Percentiles rank a stretch among this genome's conserved stretches.
These are phyloP conservation scores for Emydomyces testavorans DNA, from an alignment of 2,329 filamentous ascomycete genomes.

Conservation along the genomic window DNA sequence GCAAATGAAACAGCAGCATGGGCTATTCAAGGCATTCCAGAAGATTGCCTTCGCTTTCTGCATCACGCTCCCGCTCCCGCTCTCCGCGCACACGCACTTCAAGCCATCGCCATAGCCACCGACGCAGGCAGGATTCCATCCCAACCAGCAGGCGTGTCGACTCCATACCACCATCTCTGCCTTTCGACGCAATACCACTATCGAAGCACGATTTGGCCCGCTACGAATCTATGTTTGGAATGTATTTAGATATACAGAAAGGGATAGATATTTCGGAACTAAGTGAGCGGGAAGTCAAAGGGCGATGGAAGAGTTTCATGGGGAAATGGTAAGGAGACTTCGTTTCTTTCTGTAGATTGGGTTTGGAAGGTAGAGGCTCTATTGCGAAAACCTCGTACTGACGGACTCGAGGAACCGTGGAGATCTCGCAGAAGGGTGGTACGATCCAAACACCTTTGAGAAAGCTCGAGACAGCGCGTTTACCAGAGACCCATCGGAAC, in stretches of 20 bases:
- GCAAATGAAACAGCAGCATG: background rate
- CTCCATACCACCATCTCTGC: conserved; percentile 39
- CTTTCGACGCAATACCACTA: conserved; percentile 54
- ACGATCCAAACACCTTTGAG: conserved; percentile 63
- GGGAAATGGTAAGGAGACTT: conserved; percentile 60
- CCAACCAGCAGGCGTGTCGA: conserved; percentile 9
- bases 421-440: conserved; percentile 84
- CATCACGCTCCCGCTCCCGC: conserved; percentile 13
- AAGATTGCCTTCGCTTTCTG: background rate
- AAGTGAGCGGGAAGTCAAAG: conserved; percentile 61
- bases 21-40: background rate
- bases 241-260: conserved; percentile 85
- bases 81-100: conserved; percentile 22
- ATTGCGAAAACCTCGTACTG: conserved; percentile 26
- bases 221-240: conserved; percentile 63
- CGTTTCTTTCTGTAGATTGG: background rate
- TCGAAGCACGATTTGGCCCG: conserved; percentile 55
- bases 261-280: conserved; percentile 56
- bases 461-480: conserved; percentile 34
- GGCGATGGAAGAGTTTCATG: conserved; percentile 88
- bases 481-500: conserved; percentile 8
- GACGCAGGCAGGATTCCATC: conserved; percentile 12
- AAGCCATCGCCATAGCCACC: conserved; percentile 29
- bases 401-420: conserved; percentile 60
- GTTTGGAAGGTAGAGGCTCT: background rate